Base-by-base conservation (phyloP, 192 early-diverging fungal species). In the Coemansia sp. region DNA sequence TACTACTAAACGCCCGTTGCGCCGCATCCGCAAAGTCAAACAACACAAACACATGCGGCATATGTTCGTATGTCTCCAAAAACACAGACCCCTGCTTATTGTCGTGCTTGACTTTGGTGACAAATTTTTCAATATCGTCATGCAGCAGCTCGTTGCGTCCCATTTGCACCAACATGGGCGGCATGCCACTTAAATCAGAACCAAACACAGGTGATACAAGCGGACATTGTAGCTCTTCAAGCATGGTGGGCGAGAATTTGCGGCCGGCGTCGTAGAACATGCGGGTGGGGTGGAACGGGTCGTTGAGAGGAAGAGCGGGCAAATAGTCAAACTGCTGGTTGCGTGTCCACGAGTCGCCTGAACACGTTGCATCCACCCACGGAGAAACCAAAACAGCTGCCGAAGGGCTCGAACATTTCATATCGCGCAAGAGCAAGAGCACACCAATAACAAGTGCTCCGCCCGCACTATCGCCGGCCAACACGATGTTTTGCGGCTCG, bases 381-480 rank as follows among this genome's bases (percentile, higher is more conserved):
- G 77, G 77, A 19, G 77, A 80, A 6, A 74, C 43, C 29, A 80
- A 59, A 25, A 74, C 51, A 12, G 58, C 32, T 0, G 61, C 62
- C 1, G 57, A 35, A 0, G 77, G 77, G 43, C 10, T 27, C 3
- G 57, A 39, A 11, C 62, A 19, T 5, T 49, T 17, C 71, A 71
- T 70, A 12, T 80, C 77, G 1, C 62, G 58, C 2, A 80, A 27
- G 0, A 74, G 24, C 15, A 74, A 32, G 8, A 80, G n/a, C 23
- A 74, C 58, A 2, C 68, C 68, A 10, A 70, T 21, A 1, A 67
- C 75, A 5, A 82, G 66, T 0, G 69, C 65, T 5, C 74, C 74
- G 29, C 80, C 80, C 0, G 80, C 80, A 32, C 80, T 82, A 47
- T 82, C 80, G 10, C 80, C 80, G 4, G 67, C 29, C 2, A 82